Conservation (phyloP, 208 protist genomes). For the Leptomonas seymouri region DNA sequence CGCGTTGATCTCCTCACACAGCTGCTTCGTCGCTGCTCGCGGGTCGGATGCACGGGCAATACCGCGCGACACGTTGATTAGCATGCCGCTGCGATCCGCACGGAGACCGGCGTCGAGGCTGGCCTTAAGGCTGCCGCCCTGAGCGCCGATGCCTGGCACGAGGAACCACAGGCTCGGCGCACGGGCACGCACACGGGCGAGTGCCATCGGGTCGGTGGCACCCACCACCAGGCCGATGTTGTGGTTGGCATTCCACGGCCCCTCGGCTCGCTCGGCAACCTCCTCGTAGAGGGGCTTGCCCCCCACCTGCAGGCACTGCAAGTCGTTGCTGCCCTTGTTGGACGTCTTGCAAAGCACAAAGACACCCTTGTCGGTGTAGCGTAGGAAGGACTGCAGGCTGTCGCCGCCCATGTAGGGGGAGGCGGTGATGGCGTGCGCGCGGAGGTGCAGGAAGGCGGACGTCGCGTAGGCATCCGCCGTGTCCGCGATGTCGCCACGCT, state of each 20-base stretch:
- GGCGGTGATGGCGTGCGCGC: slow-evolving; percentile 84
- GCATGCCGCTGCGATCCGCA: slow-evolving; percentile 74
- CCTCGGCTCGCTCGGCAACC: slow-evolving; percentile 79
- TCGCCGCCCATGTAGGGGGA: slow-evolving; percentile 91
- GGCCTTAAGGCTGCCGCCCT: slow-evolving; percentile 79
- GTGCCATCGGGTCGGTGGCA: slow-evolving; percentile 80
- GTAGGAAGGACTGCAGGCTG: slow-evolving; percentile 79
- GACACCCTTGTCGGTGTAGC: slow-evolving; percentile 74
- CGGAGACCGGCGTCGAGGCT: slow-evolving; percentile 79
- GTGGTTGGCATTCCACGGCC: slow-evolving; percentile 68
- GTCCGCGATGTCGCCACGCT: slow-evolving; percentile 88
- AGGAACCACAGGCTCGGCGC: slow-evolving; percentile 90
- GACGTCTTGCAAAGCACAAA: slow-evolving; percentile 92
- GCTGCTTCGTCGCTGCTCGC: slow-evolving; percentile 60
- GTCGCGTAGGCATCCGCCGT: slow-evolving; percentile 87
- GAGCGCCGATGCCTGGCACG: slow-evolving; percentile 84
- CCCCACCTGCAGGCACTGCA: slow-evolving; percentile 73
- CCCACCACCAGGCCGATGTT: slow-evolving; percentile 90
- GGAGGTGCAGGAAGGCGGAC: slow-evolving; percentile 81
- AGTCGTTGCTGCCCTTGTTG: slow-evolving; percentile 88
- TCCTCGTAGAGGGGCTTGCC: slow-evolving; percentile 74
- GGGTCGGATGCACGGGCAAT: slow-evolving; percentile 75
- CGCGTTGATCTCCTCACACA: slow-evolving; percentile 82
- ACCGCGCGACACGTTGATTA: slow-evolving; percentile 87
- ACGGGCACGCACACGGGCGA: slow-evolving; percentile 69